A percentile compares a stretch with the other conserved stretches of the same genome.
These are phyloP conservation scores for Wickerhamiella australiensis DNA, from an alignment of 805 yeast genomes.

Conservation along the genomic window DNA sequence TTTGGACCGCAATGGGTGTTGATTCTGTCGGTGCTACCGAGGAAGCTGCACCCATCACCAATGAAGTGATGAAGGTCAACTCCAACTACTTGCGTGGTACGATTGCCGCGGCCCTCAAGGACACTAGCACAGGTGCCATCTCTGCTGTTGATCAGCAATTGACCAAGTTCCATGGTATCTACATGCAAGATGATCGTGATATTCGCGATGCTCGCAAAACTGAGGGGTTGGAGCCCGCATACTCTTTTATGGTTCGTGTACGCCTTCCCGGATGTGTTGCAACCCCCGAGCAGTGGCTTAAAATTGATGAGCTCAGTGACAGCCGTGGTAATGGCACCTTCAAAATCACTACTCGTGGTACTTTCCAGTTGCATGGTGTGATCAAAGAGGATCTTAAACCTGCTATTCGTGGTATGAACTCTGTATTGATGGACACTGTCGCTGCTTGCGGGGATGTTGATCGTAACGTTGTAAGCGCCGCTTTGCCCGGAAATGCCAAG, in stretches of 20 bases:
- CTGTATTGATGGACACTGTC: constrained; percentile 80
- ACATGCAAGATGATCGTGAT: constrained; percentile 98
- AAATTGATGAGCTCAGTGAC: constrained; percentile 67
- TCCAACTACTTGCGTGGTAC: constrained; percentile 88
- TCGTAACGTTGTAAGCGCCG: constrained; percentile 87
- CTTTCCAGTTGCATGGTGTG: constrained; percentile 91
- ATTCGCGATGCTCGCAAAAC: constrained; percentile 84
- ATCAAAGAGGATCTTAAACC: constrained; percentile 82
- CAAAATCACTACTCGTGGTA: constrained; percentile 91
- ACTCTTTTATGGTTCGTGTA: constrained; percentile 92
- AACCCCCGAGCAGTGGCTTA: constrained; percentile 78
- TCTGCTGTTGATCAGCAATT: constrained; percentile 84
- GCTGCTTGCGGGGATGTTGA: constrained; percentile 99
- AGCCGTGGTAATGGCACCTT: constrained; percentile 83
- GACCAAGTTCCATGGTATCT: constrained; percentile 95
- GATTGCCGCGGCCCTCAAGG: constrained; percentile 72
- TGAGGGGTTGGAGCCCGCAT: constrained; percentile 89
- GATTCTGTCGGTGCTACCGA: constrained; percentile 67
- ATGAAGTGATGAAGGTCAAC: constrained; percentile 85
- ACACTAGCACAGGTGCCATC: constrained; percentile 80
- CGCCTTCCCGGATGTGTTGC: constrained; percentile 91
- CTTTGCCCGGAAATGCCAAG: constrained; percentile 75
- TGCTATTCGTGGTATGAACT: constrained; percentile 84
- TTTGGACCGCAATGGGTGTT: constrained; percentile 87
- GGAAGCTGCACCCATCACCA: constrained; percentile 86